Evolutionary conservation across 352 stramenopile genomes (phyloP), one percentile per base, ranked within the genome.

Genomic region (Pythium guiyangense): DNA sequence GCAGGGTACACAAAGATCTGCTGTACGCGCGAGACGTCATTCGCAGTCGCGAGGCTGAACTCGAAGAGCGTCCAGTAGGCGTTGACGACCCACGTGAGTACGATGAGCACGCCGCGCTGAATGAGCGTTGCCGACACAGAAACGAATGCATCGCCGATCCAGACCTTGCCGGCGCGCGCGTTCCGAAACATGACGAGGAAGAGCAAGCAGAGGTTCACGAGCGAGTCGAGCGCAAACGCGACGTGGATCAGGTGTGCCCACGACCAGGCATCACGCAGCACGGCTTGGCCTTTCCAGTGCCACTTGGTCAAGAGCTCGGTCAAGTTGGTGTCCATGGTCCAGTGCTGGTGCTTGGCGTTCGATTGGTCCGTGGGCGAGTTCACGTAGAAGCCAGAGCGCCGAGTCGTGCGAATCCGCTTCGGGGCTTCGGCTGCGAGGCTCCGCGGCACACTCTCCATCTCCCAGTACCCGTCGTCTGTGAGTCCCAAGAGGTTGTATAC

Each of bases 81-180:
- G 52, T 81, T 74, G 35, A 81, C 34, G 3, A 67, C 46, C 27
- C 59, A 74, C 49, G 62, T 69, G 10, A 79, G 14, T 3, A 79
- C 20, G 18, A 77, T 61, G 17, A 70, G 42, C 3, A 73, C 35
- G 0, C 72, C 72, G 14, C 72, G 72, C 27, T 68, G 54, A 1
- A 77, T n/a, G 4, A 81, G 52, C 50, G 60, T 58, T 5, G 51
- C 63, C 0, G 72, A 78, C 22, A 81, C 63, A 0, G 60, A 62
- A 1, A 65, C 64, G 27, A 81, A 79, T 2, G 67, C n/a, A n/a
- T n/a, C n/a, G n/a, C n/a, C n/a, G n/a, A n/a, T n/a, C 72, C 71
- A 80, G 56, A 77, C 51, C 44, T 66, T 60, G 3, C 69, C 67
- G 8, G 51, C 40, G 2, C 57, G 62, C 9, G 67, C 27, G 29